phyloP scores from a whole-genome alignment of 2,329 filamentous ascomycete genomes.

The Fusarium siculi region DNA sequence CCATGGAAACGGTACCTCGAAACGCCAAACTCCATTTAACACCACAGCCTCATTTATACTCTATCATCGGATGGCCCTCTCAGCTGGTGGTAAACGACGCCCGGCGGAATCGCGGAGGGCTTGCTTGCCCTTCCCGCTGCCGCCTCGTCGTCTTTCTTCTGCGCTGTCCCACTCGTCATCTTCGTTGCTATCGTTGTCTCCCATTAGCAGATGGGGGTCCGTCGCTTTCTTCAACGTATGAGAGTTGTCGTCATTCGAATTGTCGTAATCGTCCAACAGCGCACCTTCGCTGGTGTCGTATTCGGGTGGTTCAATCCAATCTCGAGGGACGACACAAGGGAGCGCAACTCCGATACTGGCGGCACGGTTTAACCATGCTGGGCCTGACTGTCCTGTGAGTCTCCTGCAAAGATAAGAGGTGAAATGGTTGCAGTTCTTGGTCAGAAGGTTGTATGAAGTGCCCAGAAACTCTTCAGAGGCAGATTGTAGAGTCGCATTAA shows the following conservation, averaged over 20 bases:
- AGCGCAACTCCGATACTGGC: slow-evolving; percentile 84
- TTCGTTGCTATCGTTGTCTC: slow-evolving; percentile 41
- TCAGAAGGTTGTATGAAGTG: slow-evolving; percentile 82
- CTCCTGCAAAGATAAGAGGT: slow-evolving; percentile 79
- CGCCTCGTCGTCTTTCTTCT: slow-evolving; percentile 54
- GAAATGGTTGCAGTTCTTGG: slow-evolving; percentile 90
- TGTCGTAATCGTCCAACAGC: slow-evolving; percentile 67
- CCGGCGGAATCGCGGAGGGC: slow-evolving; percentile 62
- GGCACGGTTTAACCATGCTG: slow-evolving; percentile 82
- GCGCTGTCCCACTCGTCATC: slow-evolving; percentile 58
- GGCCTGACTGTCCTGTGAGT: slow-evolving; percentile 76
- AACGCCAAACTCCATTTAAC: slow-evolving; percentile 40
- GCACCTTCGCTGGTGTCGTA: slow-evolving; percentile 78
- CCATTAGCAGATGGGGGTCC: slow-evolving; percentile 47
- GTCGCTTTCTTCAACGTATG: slow-evolving; percentile 65
- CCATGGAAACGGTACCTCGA: slow-evolving; percentile 26
- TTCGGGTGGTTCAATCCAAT: slow-evolving; percentile 85
- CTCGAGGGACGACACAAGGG: slow-evolving; percentile 82
- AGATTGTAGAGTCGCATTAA: slow-evolving; percentile 74
- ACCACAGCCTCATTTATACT: not conserved
- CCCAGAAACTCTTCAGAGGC: slow-evolving; percentile 80
- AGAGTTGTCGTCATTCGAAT: slow-evolving; percentile 66
- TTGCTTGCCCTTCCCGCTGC: slow-evolving; percentile 57
- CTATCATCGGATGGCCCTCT: slow-evolving; percentile 58
- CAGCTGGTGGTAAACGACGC: slow-evolving; percentile 61